Percentiles rank a stretch among this genome's conserved stretches.
Conservation (phyloP, 2,329 filamentous ascomycete genomes). For the Fusarium phyllophilum region DNA sequence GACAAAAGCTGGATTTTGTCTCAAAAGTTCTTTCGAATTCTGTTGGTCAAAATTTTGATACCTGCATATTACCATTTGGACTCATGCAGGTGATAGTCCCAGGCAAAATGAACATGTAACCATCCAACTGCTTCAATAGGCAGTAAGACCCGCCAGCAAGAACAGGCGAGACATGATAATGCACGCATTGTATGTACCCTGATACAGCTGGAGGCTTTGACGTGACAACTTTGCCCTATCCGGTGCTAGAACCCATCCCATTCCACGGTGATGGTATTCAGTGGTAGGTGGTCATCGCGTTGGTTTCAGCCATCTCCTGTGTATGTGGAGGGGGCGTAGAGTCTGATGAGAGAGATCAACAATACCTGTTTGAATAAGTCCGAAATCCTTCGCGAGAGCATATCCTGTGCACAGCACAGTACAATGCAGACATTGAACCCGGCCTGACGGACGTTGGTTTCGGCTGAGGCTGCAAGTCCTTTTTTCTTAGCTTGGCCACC, state of each 20-base stretch:
- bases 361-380: background rate
- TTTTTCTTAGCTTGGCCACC: background rate
- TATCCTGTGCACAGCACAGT: background rate
- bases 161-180: conserved; percentile 4
- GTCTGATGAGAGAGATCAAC: background rate
- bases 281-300: conserved; percentile 21
- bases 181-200: background rate
- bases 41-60: background rate
- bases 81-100: background rate
- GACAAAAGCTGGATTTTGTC: background rate
- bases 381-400: conserved; percentile 13
- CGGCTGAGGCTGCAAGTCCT: conserved; percentile 8
- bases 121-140: conserved; percentile 18
- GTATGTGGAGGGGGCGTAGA: conserved; percentile 15
- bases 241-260: conserved; percentile 31
- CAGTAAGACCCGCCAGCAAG: conserved; percentile 2
- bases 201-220: background rate
- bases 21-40: background rate
- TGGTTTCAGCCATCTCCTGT: conserved; percentile 23
- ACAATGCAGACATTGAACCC: background rate
- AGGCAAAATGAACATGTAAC: conserved; percentile 11
- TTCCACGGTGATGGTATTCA: conserved; percentile 39
- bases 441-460: background rate
- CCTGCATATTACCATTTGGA: background rate
- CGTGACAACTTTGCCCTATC: conserved; percentile 27